Percentiles rank a stretch among this genome's conserved stretches.
Evolutionary conservation across 331 rosid species (phyloP).

Genomic region (Spiraea crenata): DNA sequence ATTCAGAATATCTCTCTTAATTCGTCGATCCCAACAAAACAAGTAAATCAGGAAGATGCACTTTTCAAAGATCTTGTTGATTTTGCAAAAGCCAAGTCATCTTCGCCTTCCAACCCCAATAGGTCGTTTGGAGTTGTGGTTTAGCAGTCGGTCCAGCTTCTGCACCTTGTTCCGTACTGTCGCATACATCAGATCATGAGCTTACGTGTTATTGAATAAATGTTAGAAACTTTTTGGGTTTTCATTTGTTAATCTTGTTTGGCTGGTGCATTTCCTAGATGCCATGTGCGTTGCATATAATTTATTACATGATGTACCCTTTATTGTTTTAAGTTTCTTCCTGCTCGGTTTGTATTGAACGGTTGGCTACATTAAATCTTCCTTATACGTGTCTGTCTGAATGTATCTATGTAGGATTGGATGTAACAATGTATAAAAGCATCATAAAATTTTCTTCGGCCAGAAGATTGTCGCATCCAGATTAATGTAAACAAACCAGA

Average conservation of each 20-base stretch:
- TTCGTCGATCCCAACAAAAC: too few relatives aligned
- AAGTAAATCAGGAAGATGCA: too few relatives aligned
- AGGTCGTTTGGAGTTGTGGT: too few relatives aligned
- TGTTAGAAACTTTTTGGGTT: slow-evolving; percentile 37
- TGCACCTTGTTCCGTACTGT: slow-evolving; percentile 29
- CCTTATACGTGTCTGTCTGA: neutral
- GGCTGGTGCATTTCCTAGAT: slow-evolving; percentile 27
- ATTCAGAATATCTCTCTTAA: too few relatives aligned
- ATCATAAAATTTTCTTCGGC: too few relatives aligned
- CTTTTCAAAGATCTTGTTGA: too few relatives aligned
- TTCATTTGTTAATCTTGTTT: slow-evolving; percentile 35
- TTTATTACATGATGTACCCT: slow-evolving; percentile 32
- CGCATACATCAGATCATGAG: slow-evolving; percentile 32
- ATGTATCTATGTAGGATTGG: too few relatives aligned
- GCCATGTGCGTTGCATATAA: slow-evolving; percentile 38
- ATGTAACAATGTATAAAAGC: neutral
- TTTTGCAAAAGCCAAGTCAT: too few relatives aligned
- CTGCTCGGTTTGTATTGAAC: neutral
- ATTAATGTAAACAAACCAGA: too few relatives aligned
- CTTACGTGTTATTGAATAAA: slow-evolving; percentile 32
- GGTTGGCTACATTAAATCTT: neutral
- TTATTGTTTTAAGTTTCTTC: slow-evolving; percentile 12
- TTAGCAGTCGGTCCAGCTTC: slow-evolving; percentile 37
- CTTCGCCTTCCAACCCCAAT: too few relatives aligned
- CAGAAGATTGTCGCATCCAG: neutral